Conservation (phyloP, 345 rosid genomes). For the Citrus hindsii region DNA sequence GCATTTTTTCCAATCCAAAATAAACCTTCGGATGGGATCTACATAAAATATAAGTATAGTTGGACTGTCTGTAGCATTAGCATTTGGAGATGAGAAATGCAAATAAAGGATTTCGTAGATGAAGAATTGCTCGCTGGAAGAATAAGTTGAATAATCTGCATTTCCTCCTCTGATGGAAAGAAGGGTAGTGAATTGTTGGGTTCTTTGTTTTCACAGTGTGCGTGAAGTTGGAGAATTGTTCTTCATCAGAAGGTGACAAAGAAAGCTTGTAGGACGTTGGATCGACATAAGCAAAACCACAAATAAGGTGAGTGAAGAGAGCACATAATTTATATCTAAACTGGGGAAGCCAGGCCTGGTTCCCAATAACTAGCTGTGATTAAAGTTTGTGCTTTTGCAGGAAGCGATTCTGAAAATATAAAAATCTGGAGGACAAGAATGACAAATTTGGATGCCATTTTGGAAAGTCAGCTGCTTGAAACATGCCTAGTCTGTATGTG, state of each 20-base stretch:
- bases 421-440: too few relatives aligned
- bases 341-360: not conserved
- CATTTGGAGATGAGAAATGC: too few relatives aligned
- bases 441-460: too few relatives aligned
- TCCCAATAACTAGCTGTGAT: too few relatives aligned
- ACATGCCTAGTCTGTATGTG: too few relatives aligned
- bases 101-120: conserved; percentile 10
- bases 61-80: not conserved
- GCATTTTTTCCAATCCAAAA: conserved; percentile 7
- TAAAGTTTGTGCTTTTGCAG: too few relatives aligned
- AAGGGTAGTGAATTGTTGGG: conserved; percentile 17
- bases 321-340: not conserved
- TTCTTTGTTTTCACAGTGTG: conserved; percentile 11
- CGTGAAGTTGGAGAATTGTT: conserved; percentile 8
- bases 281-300: too few relatives aligned
- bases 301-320: not conserved
- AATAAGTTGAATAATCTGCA: not conserved
- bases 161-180: conserved; percentile 7
- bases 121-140: not conserved
- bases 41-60: not conserved
- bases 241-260: conserved; percentile 13
- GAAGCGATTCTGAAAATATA: too few relatives aligned
- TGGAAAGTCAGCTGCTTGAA: too few relatives aligned
- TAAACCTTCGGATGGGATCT: not conserved
- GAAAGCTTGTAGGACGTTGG: not conserved